Evolutionary conservation across 2,329 filamentous ascomycete species (phyloP), one percentile per base, ranked within the genome.

Genomic region (Pyrenophora teres): DNA sequence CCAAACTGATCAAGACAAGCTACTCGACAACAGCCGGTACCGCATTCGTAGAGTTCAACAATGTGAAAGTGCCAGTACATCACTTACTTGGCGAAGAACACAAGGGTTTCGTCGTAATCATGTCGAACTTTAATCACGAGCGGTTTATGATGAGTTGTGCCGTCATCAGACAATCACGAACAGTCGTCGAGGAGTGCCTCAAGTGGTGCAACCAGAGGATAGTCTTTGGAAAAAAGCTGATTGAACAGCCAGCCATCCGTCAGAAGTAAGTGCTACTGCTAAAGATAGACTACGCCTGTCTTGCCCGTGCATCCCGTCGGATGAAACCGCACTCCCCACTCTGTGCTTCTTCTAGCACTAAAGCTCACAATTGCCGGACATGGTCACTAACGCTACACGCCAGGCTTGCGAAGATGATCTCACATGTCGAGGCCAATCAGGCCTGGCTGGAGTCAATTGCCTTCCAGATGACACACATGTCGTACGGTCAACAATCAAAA

Each of bases 41-140:
- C 0, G 83, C 89, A 3, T 93, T 84, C 71, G 83, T 95, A 65
- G 89, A 90, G 43, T 93, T 90, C 72, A 88, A 92, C 74, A 89
- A 94, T 61, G 90, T 92, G 73, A 92, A 91, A 77, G 90, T 95
- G 0, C 90, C 91, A 0, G 87, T 85, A 0, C 83, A 86, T 69
- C 87, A 94, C 73, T 78, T 95, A 13, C 78, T 96, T 5, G 91
- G 91, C 55, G 79, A 89, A 69, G 90, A 95, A 76, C 85, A 94
- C 79, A 89, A 93, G 77, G 91, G 91, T 6, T 92, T 95, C 68
- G 83, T 87, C 56, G 89, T 94, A 25, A 90, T 95, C 68, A 81
- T 94, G 69, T 85, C 83, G 76, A 95, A 95, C 77, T 95, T 95
- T 78, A 94, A 94, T 80, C 89, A 94, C 58, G 89, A 92, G 77